phyloP scores from a whole-genome alignment of 495 filamentous ascomycete genomes.

The Aspergillus hancockii region DNA sequence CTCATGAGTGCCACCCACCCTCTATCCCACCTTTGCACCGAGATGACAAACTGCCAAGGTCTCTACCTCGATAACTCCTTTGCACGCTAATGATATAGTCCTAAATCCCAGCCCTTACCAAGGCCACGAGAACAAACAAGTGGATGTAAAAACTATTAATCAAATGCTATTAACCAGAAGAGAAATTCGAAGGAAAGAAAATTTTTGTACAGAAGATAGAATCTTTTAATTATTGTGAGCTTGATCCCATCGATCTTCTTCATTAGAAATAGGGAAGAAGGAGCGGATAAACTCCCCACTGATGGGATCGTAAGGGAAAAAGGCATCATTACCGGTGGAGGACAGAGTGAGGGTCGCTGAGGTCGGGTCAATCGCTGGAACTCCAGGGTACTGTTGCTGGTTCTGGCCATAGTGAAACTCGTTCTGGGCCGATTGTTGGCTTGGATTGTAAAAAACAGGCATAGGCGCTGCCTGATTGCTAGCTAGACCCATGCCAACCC shows the following conservation, averaged over 20 bases:
- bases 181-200: background rate
- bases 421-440: background rate
- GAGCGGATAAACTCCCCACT: constrained; percentile 47
- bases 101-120: background rate
- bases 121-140: background rate
- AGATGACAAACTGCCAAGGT: background rate
- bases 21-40: background rate
- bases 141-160: background rate
- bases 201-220: background rate
- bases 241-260: constrained; percentile 25
- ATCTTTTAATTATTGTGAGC: background rate
- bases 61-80: background rate
- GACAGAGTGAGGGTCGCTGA: constrained; percentile 11
- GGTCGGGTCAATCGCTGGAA: background rate
- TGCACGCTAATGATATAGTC: background rate
- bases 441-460: background rate
- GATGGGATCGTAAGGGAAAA: constrained; percentile 50
- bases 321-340: constrained; percentile 25
- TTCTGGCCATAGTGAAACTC: constrained; percentile 1
- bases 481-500: background rate
- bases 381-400: background rate
- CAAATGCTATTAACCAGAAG: background rate
- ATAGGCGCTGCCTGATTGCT: background rate
- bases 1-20: background rate
- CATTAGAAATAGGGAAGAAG: constrained; percentile 40